phyloP scores from a whole-genome alignment of 768 basidiomycete species.

The Tricholoma terreum region DNA sequence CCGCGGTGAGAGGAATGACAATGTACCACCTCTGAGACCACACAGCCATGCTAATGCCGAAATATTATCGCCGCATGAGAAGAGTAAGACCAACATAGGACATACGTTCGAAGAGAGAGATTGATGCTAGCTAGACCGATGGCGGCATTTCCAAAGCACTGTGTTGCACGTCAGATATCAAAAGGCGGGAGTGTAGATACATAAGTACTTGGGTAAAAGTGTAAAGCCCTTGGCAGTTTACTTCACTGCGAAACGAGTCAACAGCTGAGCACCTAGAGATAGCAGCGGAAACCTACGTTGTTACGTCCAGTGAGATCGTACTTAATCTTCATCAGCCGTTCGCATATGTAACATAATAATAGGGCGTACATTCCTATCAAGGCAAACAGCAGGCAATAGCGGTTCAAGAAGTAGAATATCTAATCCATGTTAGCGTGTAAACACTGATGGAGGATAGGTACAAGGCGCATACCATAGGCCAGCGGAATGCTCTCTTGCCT shows the following conservation, averaged over 20 bases:
- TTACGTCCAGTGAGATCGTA: conserved; percentile 57
- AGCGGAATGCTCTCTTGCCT: conserved; percentile 54
- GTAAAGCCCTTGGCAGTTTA: conserved; percentile 67
- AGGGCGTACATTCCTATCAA: conserved; percentile 63
- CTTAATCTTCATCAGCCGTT: conserved; percentile 29
- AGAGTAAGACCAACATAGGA: conserved; percentile 3
- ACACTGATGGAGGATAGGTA: not conserved
- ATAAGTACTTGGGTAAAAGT: conserved; percentile 56
- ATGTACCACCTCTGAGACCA: conserved; percentile 61
- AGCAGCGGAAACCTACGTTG: conserved; percentile 32
- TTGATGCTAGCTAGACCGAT: conserved; percentile 73
- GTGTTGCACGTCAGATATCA: not conserved
- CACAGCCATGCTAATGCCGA: conserved; percentile 54
- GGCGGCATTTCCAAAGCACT: conserved; percentile 59
- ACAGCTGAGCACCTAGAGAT: conserved; percentile 1
- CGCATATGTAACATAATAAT: conserved; percentile 1
- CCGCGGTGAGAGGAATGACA: conserved; percentile 44
- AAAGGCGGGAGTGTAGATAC: not conserved
- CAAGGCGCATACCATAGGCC: conserved; percentile 55
- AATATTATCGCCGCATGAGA: not conserved
- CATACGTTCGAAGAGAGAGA: conserved; percentile 65
- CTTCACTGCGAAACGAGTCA: conserved; percentile 29
- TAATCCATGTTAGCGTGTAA: conserved; percentile 20
- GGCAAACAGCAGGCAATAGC: conserved; percentile 63
- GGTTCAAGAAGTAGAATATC: conserved; percentile 69